Base-by-base conservation (phyloP, 2,329 filamentous ascomycete genomes). In the Fonsecaea multimorphosa region DNA sequence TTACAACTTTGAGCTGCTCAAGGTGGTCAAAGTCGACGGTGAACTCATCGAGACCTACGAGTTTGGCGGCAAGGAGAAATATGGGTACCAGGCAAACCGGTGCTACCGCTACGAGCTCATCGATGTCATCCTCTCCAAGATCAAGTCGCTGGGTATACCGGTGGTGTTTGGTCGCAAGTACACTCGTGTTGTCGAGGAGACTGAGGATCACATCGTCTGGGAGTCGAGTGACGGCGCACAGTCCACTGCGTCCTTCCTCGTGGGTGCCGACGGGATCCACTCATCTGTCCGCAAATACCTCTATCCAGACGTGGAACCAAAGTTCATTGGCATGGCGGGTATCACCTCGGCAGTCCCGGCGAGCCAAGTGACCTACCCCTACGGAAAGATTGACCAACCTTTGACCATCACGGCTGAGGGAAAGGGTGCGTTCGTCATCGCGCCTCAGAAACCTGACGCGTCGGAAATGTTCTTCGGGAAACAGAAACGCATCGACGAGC, bases 261-360 rank as follows among this genome's bases (percentile, higher is more conserved):
- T 88, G 16, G 86, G 85, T 0, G 84, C 85, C 0, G 86, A 89
- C 64, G 86, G 86, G 0, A 88, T 88, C 57, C 84, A 88, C 71
- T 87, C 85, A 0, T 78, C 76, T 0, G 83, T 88, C 0, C 80
- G 85, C 2, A 78, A 76, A 2, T 81, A 86, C 49, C 75, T 89
- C 0, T 78, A 83, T 53, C 83, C 85, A 0, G 78, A 81, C 0
- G 69, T 84, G 0, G 72, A 79, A 36, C 82, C 86, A 1, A 77
- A 75, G 1, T 88, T 85, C 70, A 82, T 81, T 0, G 82, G 82
- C 38, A 80, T 83, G n/a, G 71, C 80, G 3, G 79, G 74, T 5
- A 77, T 78, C 34, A 78, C 73, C n/a, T 78, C 74, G 34, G 66
- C 61, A 12, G 68, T 65, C 11, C 66, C 68, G 1, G 61, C 67